Evolutionary conservation across 2,329 filamentous ascomycete genomes (phyloP), one percentile per base, ranked within the genome.

Genomic region (Talaromyces sp.): DNA sequence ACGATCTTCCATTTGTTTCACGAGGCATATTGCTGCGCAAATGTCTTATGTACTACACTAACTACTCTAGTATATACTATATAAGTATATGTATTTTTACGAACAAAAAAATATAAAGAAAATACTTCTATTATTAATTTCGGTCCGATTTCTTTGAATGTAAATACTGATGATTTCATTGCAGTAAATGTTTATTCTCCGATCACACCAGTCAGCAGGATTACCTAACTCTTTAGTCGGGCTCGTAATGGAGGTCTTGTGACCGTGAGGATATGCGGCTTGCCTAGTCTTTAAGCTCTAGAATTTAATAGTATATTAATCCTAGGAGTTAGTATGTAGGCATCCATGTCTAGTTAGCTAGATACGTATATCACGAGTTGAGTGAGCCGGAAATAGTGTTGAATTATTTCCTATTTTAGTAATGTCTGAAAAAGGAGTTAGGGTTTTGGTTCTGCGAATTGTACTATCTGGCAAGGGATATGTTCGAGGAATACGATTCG

Each of bases 41-140:
- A 56, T 56, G 53, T 36, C 53, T 56, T n/a, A 34, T 56, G 31
- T 56, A 56, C 53, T 56, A 56, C 53, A 56, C 17, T n/a, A 29
- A 56, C 31, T 17, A 56, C 53, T 36, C 53, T 56, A 38, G 11
- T 22, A 36, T 36, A 56, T 38, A 25, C 17, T 29, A 6, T 34
- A 54, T 54, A 47, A 22, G 10, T 10, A 47, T 54, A 36, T 56
- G 53, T 56, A 56, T 25, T 56, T 56, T 38, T 56, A 56, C 31
- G 31, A 56, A 22, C 17, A 31, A 56, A 56, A 54, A 34, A 56
- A 22, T n/a, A 15, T 22, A 22, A 56, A 56, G 19, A 22, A 56
- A 36, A 56, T 36, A 15, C 31, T 56, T 22, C 22, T 22, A 25
- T 36, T 56, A 31, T n/a, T n/a, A 29, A 5, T 7, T 31, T 34